Conservation (phyloP, 2,329 filamentous ascomycete genomes). For the Chaetomium sp. region DNA sequence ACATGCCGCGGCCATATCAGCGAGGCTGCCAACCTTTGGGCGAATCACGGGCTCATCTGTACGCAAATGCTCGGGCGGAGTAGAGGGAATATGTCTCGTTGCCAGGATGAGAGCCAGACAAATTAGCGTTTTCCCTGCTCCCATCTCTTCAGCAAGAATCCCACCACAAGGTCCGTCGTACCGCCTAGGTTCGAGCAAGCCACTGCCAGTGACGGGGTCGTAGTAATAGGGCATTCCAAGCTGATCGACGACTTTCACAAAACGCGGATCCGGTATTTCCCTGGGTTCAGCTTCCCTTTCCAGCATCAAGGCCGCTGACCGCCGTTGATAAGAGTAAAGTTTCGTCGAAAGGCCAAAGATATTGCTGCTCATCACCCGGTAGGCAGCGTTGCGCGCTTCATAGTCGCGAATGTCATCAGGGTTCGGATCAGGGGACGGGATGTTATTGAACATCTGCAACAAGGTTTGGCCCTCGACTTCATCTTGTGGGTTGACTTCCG, state of each 20-base stretch:
- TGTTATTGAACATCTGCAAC: slow-evolving; percentile 65
- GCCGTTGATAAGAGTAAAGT: slow-evolving; percentile 72
- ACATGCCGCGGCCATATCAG: slow-evolving; percentile 68
- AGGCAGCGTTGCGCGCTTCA: slow-evolving; percentile 47
- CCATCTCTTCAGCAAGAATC: slow-evolving; percentile 76
- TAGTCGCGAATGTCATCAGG: slow-evolving; percentile 41
- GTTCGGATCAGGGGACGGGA: slow-evolving; percentile 61
- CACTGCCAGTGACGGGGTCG: slow-evolving; percentile 55
- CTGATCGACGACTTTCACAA: slow-evolving; percentile 56
- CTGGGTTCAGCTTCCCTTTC: slow-evolving; percentile 66
- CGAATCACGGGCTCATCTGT: slow-evolving; percentile 33
- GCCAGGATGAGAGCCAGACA: slow-evolving; percentile 71
- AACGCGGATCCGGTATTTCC: slow-evolving; percentile 64
- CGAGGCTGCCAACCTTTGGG: slow-evolving; percentile 53
- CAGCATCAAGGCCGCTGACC: slow-evolving; percentile 77
- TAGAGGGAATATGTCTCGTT: slow-evolving; percentile 62
- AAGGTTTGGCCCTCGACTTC: slow-evolving; percentile 45
- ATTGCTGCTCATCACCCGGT: slow-evolving; percentile 46
- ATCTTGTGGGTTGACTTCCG: slow-evolving; percentile 20
- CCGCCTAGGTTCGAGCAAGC: slow-evolving; percentile 58
- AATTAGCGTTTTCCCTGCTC: slow-evolving; percentile 80
- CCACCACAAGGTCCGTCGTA: slow-evolving; percentile 74
- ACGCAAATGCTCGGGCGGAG: slow-evolving; percentile 57
- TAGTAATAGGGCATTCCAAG: slow-evolving; percentile 61
- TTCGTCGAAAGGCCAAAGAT: slow-evolving; percentile 55